Percentiles rank a stretch among this genome's conserved stretches.
Evolutionary conservation across 768 basidiomycete genomes (phyloP).

Genomic region (Serpula lacrymans): DNA sequence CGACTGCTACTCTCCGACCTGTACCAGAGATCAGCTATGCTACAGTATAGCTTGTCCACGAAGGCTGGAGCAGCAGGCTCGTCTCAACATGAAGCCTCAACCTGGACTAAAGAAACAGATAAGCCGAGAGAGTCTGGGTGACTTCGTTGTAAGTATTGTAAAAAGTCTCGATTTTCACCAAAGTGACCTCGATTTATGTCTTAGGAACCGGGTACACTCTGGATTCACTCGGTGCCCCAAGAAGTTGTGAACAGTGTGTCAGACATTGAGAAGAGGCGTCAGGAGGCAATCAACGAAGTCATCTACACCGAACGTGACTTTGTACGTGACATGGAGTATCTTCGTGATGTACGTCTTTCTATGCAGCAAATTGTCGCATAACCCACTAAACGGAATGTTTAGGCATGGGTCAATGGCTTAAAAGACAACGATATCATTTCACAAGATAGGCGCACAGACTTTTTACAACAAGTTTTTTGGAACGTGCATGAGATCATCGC

Average conservation of each 20-base stretch:
- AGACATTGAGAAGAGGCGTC: slow-evolving; percentile 90
- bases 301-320: slow-evolving; percentile 94
- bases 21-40: slow-evolving; percentile 90
- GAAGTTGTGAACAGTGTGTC: slow-evolving; percentile 92
- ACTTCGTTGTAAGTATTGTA: slow-evolving; percentile 58
- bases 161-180: slow-evolving; percentile 2
- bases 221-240: slow-evolving; percentile 95
- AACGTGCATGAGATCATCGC: slow-evolving; percentile 91
- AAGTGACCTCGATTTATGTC: slow-evolving; percentile 25
- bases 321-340: slow-evolving; percentile 96
- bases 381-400: slow-evolving; percentile 3
- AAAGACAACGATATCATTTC: slow-evolving; percentile 77
- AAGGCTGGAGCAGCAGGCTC: slow-evolving; percentile 88
- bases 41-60: slow-evolving; percentile 97
- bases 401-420: slow-evolving; percentile 91
- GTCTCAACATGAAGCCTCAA: slow-evolving; percentile 91
- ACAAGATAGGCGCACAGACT: slow-evolving; percentile 69
- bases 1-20: slow-evolving; percentile 98
- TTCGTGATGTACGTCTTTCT: slow-evolving; percentile 73
- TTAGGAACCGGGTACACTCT: slow-evolving; percentile 79
- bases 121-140: slow-evolving; percentile 76
- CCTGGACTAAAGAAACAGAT: slow-evolving; percentile 85
- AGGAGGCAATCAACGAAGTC: slow-evolving; percentile 98
- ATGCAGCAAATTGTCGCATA: slow-evolving; percentile 2
- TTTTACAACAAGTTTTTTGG: slow-evolving; percentile 96